Base-by-base conservation (phyloP, 1,139 yeast species). In the Geotrichum australiense region DNA sequence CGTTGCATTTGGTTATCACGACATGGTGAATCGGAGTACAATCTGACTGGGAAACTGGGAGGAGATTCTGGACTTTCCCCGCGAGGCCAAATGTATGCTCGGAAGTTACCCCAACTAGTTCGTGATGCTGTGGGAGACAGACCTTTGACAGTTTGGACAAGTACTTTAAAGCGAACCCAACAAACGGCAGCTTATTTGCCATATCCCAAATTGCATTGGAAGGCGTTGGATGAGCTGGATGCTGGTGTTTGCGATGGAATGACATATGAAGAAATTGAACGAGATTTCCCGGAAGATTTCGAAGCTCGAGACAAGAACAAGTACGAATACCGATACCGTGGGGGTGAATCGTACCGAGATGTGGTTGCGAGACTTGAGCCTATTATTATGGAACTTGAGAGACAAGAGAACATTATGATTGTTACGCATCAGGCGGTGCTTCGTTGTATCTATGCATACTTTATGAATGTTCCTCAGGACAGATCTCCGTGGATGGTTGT, bases 401-500 rank as follows among this genome's bases (percentile, higher is more conserved):
- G 97, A 48, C 97, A 91, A 64, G 98, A 91, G 54, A 89, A 91
- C 60, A 87, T 91, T 44, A 70, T 93, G 60, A 91, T 91, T 50
- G 93, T 93, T 34, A 93, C 98, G 12, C 99, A 91, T 61, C 99
- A 91, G 65, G 98, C 98, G 0, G 97, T 91, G 18, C 70, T 91
- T 53, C 76, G 99, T 56, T 91, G 99, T 61, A 80, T 91, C 44
- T 91, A 91, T 63, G 97, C 98, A 4, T 91, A 93, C 62, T 91
- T 89, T 60, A 93, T 91, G 97, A 91, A 91, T 60, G 95, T 91
- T 15, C 96, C 96, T 4, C 97, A 89, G 62, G 96, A 91, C 56
- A 93, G 87, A 59, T 77, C 89, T 47, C 99, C 99, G 3, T 91
- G 98, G 97, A 89, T 91, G 96, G 86, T 94, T 37, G 94, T 91